Evolutionary conservation across 495 filamentous ascomycete genomes (phyloP).

Genomic region (Penicillium bialowiezense): DNA sequence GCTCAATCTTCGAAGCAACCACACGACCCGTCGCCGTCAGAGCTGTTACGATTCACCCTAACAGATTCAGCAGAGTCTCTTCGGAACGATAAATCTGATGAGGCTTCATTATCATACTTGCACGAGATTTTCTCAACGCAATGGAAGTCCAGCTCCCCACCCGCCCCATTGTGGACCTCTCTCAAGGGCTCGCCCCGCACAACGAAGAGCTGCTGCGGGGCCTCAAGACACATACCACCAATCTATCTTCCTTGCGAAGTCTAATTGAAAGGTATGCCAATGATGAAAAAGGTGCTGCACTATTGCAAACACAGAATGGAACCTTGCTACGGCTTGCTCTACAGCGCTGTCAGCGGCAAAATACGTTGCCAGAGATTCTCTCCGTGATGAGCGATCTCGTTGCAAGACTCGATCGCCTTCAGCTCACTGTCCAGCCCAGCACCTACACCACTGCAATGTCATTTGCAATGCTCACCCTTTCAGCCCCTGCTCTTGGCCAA

Average conservation of each 20-base stretch:
- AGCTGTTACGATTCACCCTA: constrained; percentile 32
- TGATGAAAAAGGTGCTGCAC: background rate
- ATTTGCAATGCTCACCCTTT: constrained; percentile 29
- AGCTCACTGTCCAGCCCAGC: constrained; percentile 11
- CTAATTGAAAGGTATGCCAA: constrained; percentile 23
- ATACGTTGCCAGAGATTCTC: constrained; percentile 28
- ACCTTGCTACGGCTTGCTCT: constrained; percentile 1
- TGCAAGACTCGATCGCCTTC: constrained; percentile 20
- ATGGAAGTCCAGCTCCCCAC: constrained; percentile 24
- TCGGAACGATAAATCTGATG: background rate
- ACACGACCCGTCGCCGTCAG: constrained; percentile 24
- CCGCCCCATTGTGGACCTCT: constrained; percentile 22
- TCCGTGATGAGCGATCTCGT: constrained; percentile 25
- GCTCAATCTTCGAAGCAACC: background rate
- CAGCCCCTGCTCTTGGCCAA: constrained; percentile 20
- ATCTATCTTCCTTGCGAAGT: constrained; percentile 6
- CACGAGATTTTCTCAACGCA: constrained; percentile 17
- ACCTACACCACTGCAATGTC: constrained; percentile 14
- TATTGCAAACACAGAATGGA: constrained; percentile 8
- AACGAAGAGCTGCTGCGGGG: constrained; percentile 1
- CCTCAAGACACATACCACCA: background rate
- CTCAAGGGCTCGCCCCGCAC: constrained; percentile 12
- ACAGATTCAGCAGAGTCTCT: constrained; percentile 14
- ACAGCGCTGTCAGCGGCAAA: constrained; percentile 12
- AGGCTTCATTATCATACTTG: constrained; percentile 5